Evolutionary conservation across 2,329 filamentous ascomycete genomes (phyloP), one percentile per base, ranked within the genome.

Genomic region (Tolypocladium tropicale): DNA sequence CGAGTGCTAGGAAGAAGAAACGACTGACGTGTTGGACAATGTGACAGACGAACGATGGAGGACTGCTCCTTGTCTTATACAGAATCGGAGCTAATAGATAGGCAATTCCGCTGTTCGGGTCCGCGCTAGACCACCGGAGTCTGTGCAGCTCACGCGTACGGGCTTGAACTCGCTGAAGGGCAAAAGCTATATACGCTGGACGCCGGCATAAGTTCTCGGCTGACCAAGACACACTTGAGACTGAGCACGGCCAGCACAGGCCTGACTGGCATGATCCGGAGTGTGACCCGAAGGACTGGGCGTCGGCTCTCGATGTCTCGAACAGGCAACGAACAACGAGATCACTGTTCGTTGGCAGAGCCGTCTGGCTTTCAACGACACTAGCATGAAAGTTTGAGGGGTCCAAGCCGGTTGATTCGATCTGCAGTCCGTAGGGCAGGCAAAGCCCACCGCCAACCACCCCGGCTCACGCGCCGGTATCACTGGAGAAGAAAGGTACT

Each of bases 1-100:
- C 16, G 43, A 30, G 18, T 16, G 32, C 51, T 11, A 7, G 25
- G 16, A 36, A 14, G 21, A 53, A 46, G 33, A 48, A 43, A 39
- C 25, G 2, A 34, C 43, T 32, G 36, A 33, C 4, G 28, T 41
- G 37, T 32, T 39, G 34, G 21, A 36, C 36, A 30, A 49, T 55
- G 54, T 32, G 28, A 32, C 46, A 30, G 21, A 14, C 46, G 28
- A 32, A 14, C 46, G 28, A 32, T 32, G 25, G 46, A 49, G 28
- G 46, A n/a, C 25, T 49, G 18, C 46, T 49, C 46, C 16, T 18
- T 56, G 55, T 60, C 55, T 61, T 61, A 61, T 61, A 59, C 46
- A 32, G 18, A 53, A 53, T 36, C 43, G 34, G 32, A 54, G 41
- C 51, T 11, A 52, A 30, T 23, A 51, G 36, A 36, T 52, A 54